A percentile compares a stretch with the other conserved stretches of the same genome.
phyloP scores from a whole-genome alignment of 2,329 filamentous ascomycete species.

The Phialophora tarda region DNA sequence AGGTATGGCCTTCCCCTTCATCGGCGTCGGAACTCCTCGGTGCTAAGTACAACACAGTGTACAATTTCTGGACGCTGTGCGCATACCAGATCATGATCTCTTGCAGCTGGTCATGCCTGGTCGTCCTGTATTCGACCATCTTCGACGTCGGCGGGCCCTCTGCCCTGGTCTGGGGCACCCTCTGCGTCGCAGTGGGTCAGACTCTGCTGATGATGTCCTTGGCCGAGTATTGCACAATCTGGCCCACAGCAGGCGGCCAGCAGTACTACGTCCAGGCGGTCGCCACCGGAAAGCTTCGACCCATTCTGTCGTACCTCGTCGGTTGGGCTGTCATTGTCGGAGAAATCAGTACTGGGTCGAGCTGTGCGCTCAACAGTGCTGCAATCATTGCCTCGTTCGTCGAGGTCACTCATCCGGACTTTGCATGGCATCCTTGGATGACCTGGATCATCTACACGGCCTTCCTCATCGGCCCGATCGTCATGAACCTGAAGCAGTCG shows the following conservation, averaged over 20 bases:
- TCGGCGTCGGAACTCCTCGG: background rate
- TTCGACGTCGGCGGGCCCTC: slow-evolving; percentile 35
- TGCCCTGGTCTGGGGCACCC: slow-evolving; percentile 32
- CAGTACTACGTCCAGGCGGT: slow-evolving; percentile 36
- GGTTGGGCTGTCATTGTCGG: slow-evolving; percentile 34
- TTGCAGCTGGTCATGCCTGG: slow-evolving; percentile 36
- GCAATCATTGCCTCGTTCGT: slow-evolving; percentile 35
- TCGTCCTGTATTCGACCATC: slow-evolving; percentile 36
- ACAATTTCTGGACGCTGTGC: slow-evolving; percentile 36
- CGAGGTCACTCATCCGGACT: slow-evolving; percentile 32
- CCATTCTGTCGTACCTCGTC: slow-evolving; percentile 32
- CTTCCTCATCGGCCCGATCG: slow-evolving; percentile 33
- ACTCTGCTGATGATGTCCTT: slow-evolving; percentile 34
- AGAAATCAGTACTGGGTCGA: slow-evolving; percentile 33
- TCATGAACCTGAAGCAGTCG: slow-evolving; percentile 33
- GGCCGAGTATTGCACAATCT: slow-evolving; percentile 33
- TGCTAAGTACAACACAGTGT: slow-evolving; percentile 16
- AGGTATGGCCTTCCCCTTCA: background rate
- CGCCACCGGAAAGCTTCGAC: slow-evolving; percentile 24
- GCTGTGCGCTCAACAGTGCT: slow-evolving; percentile 34
- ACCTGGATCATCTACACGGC: slow-evolving; percentile 34
- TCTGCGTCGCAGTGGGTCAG: slow-evolving; percentile 35
- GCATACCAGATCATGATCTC: slow-evolving; percentile 36
- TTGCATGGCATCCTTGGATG: slow-evolving; percentile 31
- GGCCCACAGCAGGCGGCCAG: slow-evolving; percentile 35